Evolutionary conservation across 2,329 filamentous ascomycete genomes (phyloP).

Genomic region (Alternaria sp.): DNA sequence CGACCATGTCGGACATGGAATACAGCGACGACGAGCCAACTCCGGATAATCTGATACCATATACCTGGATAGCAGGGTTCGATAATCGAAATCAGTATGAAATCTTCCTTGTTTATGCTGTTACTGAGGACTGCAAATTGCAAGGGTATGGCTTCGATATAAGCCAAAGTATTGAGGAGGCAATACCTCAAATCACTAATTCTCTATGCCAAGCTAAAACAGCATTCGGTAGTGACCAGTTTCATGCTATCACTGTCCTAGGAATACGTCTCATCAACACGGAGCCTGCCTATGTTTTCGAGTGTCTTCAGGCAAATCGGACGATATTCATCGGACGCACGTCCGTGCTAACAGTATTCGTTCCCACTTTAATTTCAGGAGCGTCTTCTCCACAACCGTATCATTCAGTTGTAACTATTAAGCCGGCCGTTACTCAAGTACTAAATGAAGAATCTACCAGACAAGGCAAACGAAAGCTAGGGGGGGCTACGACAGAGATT

Average conservation of each 20-base stretch:
- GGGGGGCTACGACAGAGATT: neutral
- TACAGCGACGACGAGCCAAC: constrained; percentile 14
- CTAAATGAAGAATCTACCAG: constrained; percentile 9
- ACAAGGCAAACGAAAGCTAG: constrained; percentile 11
- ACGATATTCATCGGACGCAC: constrained; percentile 15
- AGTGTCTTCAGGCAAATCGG: constrained; percentile 9
- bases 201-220: constrained; percentile 13
- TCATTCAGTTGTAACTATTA: neutral
- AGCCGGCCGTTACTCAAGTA: constrained; percentile 7
- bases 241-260: constrained; percentile 15
- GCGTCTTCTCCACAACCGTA: constrained; percentile 12
- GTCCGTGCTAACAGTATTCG: constrained; percentile 9
- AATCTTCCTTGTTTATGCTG: constrained; percentile 13
- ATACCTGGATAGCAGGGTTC: constrained; percentile 11
- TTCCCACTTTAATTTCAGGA: constrained; percentile 7
- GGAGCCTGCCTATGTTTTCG: constrained; percentile 14
- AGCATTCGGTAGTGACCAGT: constrained; percentile 12
- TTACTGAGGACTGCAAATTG: constrained; percentile 12
- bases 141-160: constrained; percentile 13
- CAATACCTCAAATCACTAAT: constrained; percentile 14
- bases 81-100: constrained; percentile 13
- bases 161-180: constrained; percentile 15
- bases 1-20: constrained; percentile 14
- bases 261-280: constrained; percentile 13
- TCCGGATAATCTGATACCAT: constrained; percentile 5